Evolutionary conservation across 1,284 basidiomycete genomes (phyloP).

Genomic region (Naganishia sp.): DNA sequence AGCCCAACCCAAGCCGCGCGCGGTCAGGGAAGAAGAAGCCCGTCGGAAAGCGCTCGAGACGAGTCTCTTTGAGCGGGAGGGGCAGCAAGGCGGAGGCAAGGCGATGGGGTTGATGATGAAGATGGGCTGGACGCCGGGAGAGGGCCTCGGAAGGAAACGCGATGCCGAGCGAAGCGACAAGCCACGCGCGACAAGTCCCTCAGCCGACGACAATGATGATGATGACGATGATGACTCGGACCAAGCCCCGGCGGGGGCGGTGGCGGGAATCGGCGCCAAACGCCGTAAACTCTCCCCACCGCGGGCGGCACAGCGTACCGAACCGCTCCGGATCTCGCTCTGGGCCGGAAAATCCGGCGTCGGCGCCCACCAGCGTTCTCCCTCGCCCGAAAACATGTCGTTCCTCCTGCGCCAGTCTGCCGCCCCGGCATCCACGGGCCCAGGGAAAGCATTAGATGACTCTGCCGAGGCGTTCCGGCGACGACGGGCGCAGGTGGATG

Average conservation of each 20-base stretch:
- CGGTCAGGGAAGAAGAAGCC: conserved; percentile 43
- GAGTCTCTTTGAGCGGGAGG: conserved; percentile 43
- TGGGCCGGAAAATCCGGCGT: conserved; percentile 42
- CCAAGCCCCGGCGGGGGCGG: conserved; percentile 2
- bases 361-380: conserved; percentile 24
- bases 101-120: conserved; percentile 53
- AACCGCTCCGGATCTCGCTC: conserved; percentile 52
- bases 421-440: background rate
- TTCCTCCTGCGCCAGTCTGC: conserved; percentile 13
- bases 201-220: background rate
- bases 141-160: conserved; percentile 43
- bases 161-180: background rate
- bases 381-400: conserved; percentile 25
- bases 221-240: conserved; percentile 1
- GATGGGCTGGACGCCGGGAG: conserved; percentile 55
- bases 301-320: conserved; percentile 29
- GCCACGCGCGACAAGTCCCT: background rate
- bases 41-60: conserved; percentile 45
- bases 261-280: background rate
- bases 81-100: conserved; percentile 35
- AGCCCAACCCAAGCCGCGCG: conserved; percentile 43
- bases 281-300: conserved; percentile 4
- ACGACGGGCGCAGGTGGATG: conserved; percentile 41
- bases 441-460: conserved; percentile 35
- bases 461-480: conserved; percentile 47